Conservation (phyloP, 441 rosid genomes). For the Erodium moschatum region DNA sequence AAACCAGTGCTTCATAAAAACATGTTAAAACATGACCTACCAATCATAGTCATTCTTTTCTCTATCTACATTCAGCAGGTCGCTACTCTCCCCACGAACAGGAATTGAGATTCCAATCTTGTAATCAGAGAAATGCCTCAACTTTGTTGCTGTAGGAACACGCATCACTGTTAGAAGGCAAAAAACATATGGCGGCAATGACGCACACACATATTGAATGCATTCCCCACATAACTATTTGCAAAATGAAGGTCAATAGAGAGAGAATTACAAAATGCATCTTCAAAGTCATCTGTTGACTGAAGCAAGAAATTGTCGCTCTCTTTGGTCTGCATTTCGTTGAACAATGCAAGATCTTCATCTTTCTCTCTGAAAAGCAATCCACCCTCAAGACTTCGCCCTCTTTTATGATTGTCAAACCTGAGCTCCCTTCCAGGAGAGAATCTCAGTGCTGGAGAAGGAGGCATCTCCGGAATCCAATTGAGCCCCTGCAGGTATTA, state of each 20-base stretch:
- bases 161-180: background rate
- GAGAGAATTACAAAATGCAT: conserved; percentile 64
- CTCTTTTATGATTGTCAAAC: conserved; percentile 63
- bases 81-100: conserved; percentile 76
- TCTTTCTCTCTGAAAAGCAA: conserved; percentile 57
- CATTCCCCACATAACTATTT: background rate
- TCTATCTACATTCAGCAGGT: conserved; percentile 68
- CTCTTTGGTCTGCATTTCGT: conserved; percentile 81
- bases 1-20: background rate
- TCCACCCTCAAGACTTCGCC: conserved; percentile 68
- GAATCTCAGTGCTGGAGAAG: conserved; percentile 74
- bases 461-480: conserved; percentile 46
- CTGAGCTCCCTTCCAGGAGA: conserved; percentile 68
- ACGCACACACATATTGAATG: background rate
- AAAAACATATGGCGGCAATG: background rate
- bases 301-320: conserved; percentile 75
- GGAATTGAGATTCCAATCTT: conserved; percentile 66
- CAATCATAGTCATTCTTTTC: conserved; percentile 98
- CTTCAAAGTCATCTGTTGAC: conserved; percentile 70
- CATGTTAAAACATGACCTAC: conserved; percentile 34
- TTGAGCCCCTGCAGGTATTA: conserved; percentile 11
- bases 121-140: conserved; percentile 73
- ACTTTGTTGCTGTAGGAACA: conserved; percentile 52
- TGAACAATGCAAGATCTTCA: conserved; percentile 85
- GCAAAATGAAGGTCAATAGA: conserved; percentile 16